Percentiles rank a stretch among this genome's conserved stretches.
These are phyloP conservation scores for Pseudogymnoascus sp. DNA, from an alignment of 2,329 filamentous ascomycete genomes.

Conservation along the genomic window DNA sequence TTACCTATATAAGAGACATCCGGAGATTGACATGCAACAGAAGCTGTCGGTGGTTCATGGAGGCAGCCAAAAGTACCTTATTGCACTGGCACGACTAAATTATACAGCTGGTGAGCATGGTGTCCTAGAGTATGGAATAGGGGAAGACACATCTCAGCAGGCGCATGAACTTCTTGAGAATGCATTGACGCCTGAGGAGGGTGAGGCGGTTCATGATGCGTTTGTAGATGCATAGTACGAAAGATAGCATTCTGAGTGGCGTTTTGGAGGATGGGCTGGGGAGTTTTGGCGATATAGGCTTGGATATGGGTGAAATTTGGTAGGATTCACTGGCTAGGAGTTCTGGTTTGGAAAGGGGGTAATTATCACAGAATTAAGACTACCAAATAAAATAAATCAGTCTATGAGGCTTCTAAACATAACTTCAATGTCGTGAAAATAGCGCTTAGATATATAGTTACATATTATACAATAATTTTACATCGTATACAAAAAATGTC, in stretches of 20 bases:
- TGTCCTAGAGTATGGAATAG: slow-evolving; percentile 68
- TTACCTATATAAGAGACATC: slow-evolving; percentile 50
- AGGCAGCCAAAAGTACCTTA: slow-evolving; percentile 71
- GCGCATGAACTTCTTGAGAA: slow-evolving; percentile 77
- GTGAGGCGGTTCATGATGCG: slow-evolving; percentile 41
- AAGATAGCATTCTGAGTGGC: not conserved
- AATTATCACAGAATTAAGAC: not conserved
- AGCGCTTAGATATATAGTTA: not conserved
- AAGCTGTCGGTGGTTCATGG: slow-evolving; percentile 65
- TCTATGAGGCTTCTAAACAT: not conserved
- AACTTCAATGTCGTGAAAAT: not conserved
- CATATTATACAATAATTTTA: slow-evolving; percentile 8
- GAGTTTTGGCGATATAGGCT: not conserved
- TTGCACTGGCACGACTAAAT: slow-evolving; percentile 73
- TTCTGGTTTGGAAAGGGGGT: not conserved
- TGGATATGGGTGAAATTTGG: not conserved
- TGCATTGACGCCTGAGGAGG: slow-evolving; percentile 71
- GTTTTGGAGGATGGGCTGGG: not conserved
- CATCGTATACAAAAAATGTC: not conserved
- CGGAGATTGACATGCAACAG: slow-evolving; percentile 57
- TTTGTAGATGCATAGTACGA: slow-evolving; percentile 17
- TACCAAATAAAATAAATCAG: not conserved
- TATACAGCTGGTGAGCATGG: slow-evolving; percentile 67
- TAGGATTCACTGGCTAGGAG: not conserved
- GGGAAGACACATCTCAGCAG: slow-evolving; percentile 68